A percentile compares a stretch with the other conserved stretches of the same genome.
These are phyloP conservation scores for Colletotrichum sp. DNA, from an alignment of 2,329 filamentous ascomycete genomes.

Conservation along the genomic window DNA sequence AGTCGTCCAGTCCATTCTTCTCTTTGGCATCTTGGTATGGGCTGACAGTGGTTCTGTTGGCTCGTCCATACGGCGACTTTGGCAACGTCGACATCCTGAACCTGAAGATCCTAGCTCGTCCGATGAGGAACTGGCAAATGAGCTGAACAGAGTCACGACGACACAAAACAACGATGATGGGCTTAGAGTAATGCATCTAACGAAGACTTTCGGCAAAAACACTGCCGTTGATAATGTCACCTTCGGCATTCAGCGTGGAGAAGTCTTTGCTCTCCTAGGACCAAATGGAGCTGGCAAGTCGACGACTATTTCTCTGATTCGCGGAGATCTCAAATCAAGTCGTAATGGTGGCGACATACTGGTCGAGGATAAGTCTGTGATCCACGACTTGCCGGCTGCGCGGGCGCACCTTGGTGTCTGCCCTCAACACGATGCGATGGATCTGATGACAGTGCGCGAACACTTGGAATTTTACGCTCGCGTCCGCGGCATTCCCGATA, in stretches of 20 bases:
- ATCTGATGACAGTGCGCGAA: conserved; percentile 87
- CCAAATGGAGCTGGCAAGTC: conserved; percentile 93
- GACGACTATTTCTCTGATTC: conserved; percentile 86
- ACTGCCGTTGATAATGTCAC: conserved; percentile 88
- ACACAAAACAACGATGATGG: conserved; percentile 60
- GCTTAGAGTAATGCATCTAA: conserved; percentile 79
- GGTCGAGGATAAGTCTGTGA: conserved; percentile 79
- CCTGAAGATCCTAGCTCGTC: conserved; percentile 29
- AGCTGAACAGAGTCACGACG: conserved; percentile 67
- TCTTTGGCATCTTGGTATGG: conserved; percentile 79
- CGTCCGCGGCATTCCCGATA: conserved; percentile 77
- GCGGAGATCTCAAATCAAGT: conserved; percentile 83
- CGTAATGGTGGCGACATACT: conserved; percentile 77
- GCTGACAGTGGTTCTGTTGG: conserved; percentile 77
- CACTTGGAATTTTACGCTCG: conserved; percentile 89
- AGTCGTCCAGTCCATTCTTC: conserved; percentile 71
- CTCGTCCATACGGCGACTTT: conserved; percentile 48
- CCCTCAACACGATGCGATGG: conserved; percentile 87
- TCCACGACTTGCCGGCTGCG: conserved; percentile 73
- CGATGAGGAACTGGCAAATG: conserved; percentile 68
- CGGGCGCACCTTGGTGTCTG: conserved; percentile 87
- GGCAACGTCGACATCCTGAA: conserved; percentile 3
- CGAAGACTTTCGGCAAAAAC: conserved; percentile 78
- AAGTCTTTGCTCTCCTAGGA: conserved; percentile 88
- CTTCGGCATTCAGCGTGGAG: conserved; percentile 79